Evolutionary conservation across 768 basidiomycete genomes (phyloP).

Genomic region (Boletus rufocinnamomeus): DNA sequence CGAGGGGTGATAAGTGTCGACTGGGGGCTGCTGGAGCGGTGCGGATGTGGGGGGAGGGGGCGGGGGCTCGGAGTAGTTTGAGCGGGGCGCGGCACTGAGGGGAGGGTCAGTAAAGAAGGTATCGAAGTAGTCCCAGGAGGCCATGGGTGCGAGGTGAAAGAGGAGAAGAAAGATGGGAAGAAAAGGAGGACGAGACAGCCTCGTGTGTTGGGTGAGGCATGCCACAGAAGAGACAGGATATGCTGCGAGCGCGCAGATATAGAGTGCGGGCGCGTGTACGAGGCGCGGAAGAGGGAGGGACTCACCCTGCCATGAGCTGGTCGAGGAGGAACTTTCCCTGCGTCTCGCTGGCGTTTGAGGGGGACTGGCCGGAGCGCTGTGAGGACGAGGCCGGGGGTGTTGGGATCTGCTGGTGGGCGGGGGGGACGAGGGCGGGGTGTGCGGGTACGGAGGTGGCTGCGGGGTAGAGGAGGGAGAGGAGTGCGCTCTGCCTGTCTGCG

Average conservation of each 20-base stretch:
- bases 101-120: conserved; percentile 30
- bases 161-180: conserved; percentile 15
- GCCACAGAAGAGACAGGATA: background rate
- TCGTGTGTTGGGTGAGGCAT: conserved; percentile 33
- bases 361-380: conserved; percentile 55
- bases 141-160: conserved; percentile 28
- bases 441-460: conserved; percentile 41
- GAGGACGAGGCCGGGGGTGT: conserved; percentile 66
- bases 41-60: conserved; percentile 48
- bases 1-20: conserved; percentile 40
- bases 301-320: conserved; percentile 81
- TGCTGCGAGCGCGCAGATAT: background rate
- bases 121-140: conserved; percentile 37
- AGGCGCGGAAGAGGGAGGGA: conserved; percentile 11
- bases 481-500: conserved; percentile 71
- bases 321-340: conserved; percentile 78
- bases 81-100: conserved; percentile 48
- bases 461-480: conserved; percentile 68
- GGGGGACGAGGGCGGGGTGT: conserved; percentile 19
- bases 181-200: conserved; percentile 25
- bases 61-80: conserved; percentile 54
- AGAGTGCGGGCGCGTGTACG: background rate
- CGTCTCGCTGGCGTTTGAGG: conserved; percentile 55
- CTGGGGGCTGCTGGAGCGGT: conserved; percentile 38
- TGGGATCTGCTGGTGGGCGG: conserved; percentile 60